Percentiles rank a stretch among this genome's conserved stretches.
phyloP scores from a whole-genome alignment of 148 eudicot genomes.

The Amaranthus cruentus region DNA sequence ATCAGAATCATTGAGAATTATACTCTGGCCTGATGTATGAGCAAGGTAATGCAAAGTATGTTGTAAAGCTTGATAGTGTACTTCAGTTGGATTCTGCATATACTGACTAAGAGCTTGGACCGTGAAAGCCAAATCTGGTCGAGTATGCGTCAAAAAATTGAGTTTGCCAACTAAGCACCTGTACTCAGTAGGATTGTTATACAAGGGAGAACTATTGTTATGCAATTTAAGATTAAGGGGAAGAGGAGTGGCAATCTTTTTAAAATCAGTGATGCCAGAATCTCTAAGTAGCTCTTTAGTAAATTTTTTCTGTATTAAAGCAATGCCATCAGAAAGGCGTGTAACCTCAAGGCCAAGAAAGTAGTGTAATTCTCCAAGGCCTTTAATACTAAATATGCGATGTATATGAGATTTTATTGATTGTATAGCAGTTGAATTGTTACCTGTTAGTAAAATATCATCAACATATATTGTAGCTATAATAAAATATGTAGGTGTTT shows the following conservation, averaged over 20 bases:
- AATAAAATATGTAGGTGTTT: not conserved
- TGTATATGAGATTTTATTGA: not conserved
- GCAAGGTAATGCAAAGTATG: too few relatives aligned
- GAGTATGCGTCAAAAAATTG: not conserved
- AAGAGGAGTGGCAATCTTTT: too few relatives aligned
- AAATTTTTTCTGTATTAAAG: too few relatives aligned
- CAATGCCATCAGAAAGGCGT: too few relatives aligned
- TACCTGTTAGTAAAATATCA: not conserved
- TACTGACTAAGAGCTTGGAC: not conserved
- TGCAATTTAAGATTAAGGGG: too few relatives aligned
- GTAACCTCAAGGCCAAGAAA: too few relatives aligned
- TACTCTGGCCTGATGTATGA: not conserved
- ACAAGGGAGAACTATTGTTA: too few relatives aligned
- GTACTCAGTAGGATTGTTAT: too few relatives aligned
- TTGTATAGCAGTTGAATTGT: rapidly evolving
- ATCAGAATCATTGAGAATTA: not conserved
- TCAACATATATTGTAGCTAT: not conserved
- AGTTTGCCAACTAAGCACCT: not conserved
- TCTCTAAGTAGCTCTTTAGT: too few relatives aligned
- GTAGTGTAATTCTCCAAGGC: too few relatives aligned
- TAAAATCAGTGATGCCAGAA: too few relatives aligned
- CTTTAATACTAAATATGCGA: not conserved
- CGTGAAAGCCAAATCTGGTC: not conserved
- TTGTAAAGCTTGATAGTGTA: too few relatives aligned
- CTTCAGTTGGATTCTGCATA: not conserved